phyloP scores from a whole-genome alignment of 1,284 basidiomycete genomes.

The Peniophora sp. region DNA sequence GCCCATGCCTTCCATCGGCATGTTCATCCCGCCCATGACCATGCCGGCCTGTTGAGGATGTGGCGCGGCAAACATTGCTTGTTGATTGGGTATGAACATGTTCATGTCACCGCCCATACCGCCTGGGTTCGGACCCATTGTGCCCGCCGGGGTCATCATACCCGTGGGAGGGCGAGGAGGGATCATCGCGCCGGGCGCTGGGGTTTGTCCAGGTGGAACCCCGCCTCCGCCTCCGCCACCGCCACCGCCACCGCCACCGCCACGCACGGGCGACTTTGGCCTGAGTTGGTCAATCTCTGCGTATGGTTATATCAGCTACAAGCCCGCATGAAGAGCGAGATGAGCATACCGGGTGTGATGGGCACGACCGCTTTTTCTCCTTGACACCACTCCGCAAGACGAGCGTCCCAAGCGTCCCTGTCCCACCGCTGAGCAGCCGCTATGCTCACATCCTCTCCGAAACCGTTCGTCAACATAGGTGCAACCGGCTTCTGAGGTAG shows the following conservation, averaged over 20 bases:
- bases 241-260: constrained; percentile 24
- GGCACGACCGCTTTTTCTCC: constrained; percentile 56
- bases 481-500: constrained; percentile 8
- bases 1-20: constrained; percentile 14
- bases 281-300: constrained; percentile 78
- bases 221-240: constrained; percentile 15
- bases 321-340: too few relatives aligned
- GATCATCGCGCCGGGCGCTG: constrained; percentile 8
- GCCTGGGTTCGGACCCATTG: constrained; percentile 1
- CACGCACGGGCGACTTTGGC: constrained; percentile 75
- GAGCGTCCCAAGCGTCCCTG: constrained; percentile 50
- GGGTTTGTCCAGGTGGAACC: not conserved
- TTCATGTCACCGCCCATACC: constrained; percentile 5
- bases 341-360: constrained; percentile 38
- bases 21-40: constrained; percentile 17
- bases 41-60: constrained; percentile 15
- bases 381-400: constrained; percentile 32
- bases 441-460: constrained; percentile 34
- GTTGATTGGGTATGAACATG: constrained; percentile 27
- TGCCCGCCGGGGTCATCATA: constrained; percentile 16
- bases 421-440: constrained; percentile 35
- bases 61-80: constrained; percentile 16
- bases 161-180: constrained; percentile 5
- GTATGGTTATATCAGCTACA: not conserved
- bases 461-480: constrained; percentile 15